These are phyloP conservation scores for Fusarium metavorans DNA, from an alignment of 2,329 filamentous ascomycete species.

Conservation along the genomic window DNA sequence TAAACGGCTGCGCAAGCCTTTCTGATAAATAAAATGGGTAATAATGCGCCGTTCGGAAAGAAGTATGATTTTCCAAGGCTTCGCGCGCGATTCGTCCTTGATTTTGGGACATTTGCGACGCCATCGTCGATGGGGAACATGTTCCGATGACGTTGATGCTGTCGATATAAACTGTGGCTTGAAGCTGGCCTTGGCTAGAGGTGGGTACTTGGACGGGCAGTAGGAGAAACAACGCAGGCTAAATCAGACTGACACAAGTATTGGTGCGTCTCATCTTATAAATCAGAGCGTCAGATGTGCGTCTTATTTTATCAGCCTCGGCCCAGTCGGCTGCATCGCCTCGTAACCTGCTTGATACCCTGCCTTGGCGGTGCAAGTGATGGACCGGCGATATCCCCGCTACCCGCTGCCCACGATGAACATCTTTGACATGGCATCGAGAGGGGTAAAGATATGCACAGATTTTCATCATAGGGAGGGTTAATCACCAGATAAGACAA, in stretches of 20 bases:
- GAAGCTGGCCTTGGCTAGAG: slow-evolving; percentile 25
- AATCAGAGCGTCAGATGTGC: background rate
- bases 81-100: slow-evolving; percentile 28
- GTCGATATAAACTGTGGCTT: slow-evolving; percentile 20
- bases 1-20: background rate
- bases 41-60: slow-evolving; percentile 4
- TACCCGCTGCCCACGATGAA: background rate
- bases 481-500: slow-evolving; percentile 5
- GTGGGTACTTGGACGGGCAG: slow-evolving; percentile 14
- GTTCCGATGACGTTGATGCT: slow-evolving; percentile 33
- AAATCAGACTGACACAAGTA: background rate
- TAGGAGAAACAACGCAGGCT: background rate
- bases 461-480: slow-evolving; percentile 7
- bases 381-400: background rate
- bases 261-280: background rate
- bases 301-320: background rate
- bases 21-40: slow-evolving; percentile 15
- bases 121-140: slow-evolving; percentile 29
- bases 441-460: slow-evolving; percentile 2
- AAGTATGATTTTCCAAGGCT: slow-evolving; percentile 18
- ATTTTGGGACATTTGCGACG: slow-evolving; percentile 32
- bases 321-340: background rate
- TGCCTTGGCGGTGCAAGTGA: background rate
- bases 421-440: background rate
- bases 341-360: background rate